phyloP scores from a whole-genome alignment of 805 yeast genomes.

The Sugiyamaella qingdaonensis region DNA sequence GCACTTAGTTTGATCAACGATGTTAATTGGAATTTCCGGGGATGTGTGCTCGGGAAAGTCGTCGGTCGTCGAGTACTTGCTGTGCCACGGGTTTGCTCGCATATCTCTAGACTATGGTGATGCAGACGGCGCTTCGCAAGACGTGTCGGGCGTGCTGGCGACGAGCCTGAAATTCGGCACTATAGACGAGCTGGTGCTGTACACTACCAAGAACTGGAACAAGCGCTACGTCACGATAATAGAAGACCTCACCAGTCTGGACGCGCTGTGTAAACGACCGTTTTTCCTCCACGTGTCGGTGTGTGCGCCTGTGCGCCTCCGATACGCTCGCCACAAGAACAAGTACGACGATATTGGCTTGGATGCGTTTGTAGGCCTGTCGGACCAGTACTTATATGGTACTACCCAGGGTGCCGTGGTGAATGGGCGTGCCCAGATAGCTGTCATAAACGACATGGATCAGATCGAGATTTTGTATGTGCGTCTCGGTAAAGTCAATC shows the following conservation, averaged over 20 bases:
- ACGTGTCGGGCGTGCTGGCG: conserved; percentile 11
- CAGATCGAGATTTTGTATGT: conserved; percentile 37
- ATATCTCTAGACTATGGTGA: neutral
- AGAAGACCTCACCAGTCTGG: conserved; percentile 40
- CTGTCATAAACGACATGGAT: conserved; percentile 49
- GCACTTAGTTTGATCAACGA: conserved; percentile 24
- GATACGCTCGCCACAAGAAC: conserved; percentile 14
- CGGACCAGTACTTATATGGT: conserved; percentile 34
- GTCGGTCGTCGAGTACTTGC: conserved; percentile 56
- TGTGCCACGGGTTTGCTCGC: conserved; percentile 47
- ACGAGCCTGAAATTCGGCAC: conserved; percentile 33
- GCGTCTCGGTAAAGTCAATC: conserved; percentile 39
- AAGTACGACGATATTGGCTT: conserved; percentile 16
- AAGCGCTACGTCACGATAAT: conserved; percentile 58
- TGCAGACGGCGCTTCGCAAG: conserved; percentile 21
- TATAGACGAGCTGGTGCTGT: conserved; percentile 47
- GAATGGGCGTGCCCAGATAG: conserved; percentile 48
- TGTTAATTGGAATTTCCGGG: conserved; percentile 77
- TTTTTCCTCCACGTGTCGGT: conserved; percentile 76
- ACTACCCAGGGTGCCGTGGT: conserved; percentile 37
- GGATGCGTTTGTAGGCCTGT: conserved; percentile 36
- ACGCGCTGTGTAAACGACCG: conserved; percentile 60
- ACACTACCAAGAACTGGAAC: conserved; percentile 65
- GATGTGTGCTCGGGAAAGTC: conserved; percentile 62
- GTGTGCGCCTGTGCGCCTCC: conserved; percentile 57